Conservation (phyloP, 2,329 filamentous ascomycete genomes). For the Aspergillus sp. region DNA sequence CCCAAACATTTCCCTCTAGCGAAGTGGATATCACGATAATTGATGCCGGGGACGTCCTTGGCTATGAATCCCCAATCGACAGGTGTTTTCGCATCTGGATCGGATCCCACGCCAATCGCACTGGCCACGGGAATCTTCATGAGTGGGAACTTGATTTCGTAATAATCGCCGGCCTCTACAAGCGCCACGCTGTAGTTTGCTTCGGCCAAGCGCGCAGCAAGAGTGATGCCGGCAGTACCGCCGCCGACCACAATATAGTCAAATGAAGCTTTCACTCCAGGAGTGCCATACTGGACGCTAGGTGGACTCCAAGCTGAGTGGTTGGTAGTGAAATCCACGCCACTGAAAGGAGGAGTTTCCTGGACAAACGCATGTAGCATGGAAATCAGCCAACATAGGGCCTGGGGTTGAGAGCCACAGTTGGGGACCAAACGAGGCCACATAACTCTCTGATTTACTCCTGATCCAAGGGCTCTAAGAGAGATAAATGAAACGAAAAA, state of each 20-base stretch:
- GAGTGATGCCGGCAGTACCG: slow-evolving; percentile 38
- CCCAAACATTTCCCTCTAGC: slow-evolving; percentile 27
- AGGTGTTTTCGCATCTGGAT: slow-evolving; percentile 37
- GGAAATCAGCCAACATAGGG: not conserved
- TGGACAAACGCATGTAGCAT: not conserved
- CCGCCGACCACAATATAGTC: slow-evolving; percentile 35
- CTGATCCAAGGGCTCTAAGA: not conserved
- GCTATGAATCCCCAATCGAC: slow-evolving; percentile 49
- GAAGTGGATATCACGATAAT: slow-evolving; percentile 31
- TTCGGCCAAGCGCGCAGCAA: slow-evolving; percentile 54
- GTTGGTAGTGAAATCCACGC: too few species aligned
- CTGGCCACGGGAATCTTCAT: slow-evolving; percentile 43
- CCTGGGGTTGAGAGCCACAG: not conserved
- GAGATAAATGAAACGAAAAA: not conserved
- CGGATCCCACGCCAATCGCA: slow-evolving; percentile 21
- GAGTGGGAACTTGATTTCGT: slow-evolving; percentile 54
- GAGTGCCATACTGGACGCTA: slow-evolving; percentile 3
- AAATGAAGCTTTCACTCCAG: slow-evolving; percentile 16
- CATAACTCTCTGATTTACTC: not conserved
- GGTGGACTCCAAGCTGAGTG: not conserved
- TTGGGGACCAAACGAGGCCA: not conserved
- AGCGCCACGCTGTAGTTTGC: slow-evolving; percentile 40
- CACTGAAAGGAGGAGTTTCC: not conserved
- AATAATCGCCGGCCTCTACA: slow-evolving; percentile 43
- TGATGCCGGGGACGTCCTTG: slow-evolving; percentile 49